phyloP scores from a whole-genome alignment of 2,329 filamentous ascomycete species.

The Claviceps cyperi region DNA sequence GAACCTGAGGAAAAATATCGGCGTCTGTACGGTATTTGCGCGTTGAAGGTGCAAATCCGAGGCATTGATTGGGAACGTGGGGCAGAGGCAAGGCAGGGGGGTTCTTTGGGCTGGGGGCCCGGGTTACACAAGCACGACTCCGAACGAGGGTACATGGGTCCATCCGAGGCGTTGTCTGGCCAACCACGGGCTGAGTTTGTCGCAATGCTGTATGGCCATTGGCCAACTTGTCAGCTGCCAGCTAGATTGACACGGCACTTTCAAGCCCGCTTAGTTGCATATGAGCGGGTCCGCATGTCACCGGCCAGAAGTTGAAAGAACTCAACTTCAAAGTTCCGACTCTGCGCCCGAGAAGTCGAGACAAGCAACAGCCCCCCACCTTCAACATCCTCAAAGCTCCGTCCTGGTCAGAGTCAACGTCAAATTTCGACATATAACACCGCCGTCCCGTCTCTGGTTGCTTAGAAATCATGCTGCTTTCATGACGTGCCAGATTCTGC shows the following conservation, averaged over 20 bases:
- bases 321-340: no score
- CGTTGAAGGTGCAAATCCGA: neutral
- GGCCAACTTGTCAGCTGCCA: neutral
- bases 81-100: no score
- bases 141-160: neutral
- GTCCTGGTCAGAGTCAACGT: neutral
- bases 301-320: neutral
- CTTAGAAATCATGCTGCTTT: neutral
- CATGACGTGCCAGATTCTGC: neutral
- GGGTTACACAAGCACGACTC: neutral
- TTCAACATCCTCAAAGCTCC: neutral
- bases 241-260: neutral
- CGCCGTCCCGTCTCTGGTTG: neutral
- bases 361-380: neutral
- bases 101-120: neutral
- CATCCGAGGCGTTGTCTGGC: no score
- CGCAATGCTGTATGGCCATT: neutral
- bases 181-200: neutral
- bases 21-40: neutral
- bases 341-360: neutral
- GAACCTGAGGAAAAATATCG: neutral
- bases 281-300: slow-evolving; percentile 2
- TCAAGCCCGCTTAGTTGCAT: slow-evolving; percentile 5
- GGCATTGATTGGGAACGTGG: no score
- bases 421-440: neutral